Conservation (phyloP, 345 rosid genomes). For the Populus simonii region DNA sequence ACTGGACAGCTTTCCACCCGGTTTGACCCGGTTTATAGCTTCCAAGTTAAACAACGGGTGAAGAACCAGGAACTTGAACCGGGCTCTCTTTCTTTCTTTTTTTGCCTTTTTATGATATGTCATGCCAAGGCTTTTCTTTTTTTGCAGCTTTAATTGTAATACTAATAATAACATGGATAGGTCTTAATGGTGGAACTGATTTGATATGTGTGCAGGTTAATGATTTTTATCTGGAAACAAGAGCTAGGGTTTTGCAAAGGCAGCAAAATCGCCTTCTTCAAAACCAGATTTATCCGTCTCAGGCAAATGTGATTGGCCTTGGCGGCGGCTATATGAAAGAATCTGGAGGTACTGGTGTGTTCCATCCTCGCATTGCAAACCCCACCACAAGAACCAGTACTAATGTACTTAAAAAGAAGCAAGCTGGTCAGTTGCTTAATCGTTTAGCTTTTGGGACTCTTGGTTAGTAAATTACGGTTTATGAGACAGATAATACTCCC, state of each 20-base stretch:
- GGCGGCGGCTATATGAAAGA: slow-evolving; percentile 28
- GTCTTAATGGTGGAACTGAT: not conserved
- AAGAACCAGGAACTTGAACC: not conserved
- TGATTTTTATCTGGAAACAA: slow-evolving; percentile 20
- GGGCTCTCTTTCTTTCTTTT: not conserved
- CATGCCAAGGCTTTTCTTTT: slow-evolving; percentile 11
- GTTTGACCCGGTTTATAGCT: slow-evolving; percentile 13
- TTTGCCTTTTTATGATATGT: not conserved
- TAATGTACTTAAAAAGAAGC: slow-evolving; percentile 22
- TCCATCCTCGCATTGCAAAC: slow-evolving; percentile 41
- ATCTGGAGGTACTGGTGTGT: slow-evolving; percentile 55
- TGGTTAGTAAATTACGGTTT: not conserved
- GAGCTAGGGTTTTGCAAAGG: slow-evolving; percentile 25
- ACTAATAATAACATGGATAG: not conserved
- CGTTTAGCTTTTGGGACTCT: not conserved
- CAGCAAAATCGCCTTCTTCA: slow-evolving; percentile 26
- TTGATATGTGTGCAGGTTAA: slow-evolving; percentile 23
- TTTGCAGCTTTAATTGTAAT: slow-evolving; percentile 20
- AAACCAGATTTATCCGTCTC: slow-evolving; percentile 20
- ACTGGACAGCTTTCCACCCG: slow-evolving; percentile 3
- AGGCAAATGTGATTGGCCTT: slow-evolving; percentile 6
- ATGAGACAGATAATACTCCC: no score
- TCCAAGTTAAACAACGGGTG: slow-evolving; percentile 14
- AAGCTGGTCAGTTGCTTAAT: slow-evolving; percentile 13
- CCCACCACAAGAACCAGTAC: not conserved